Percentiles rank a stretch among this genome's conserved stretches.
Conservation (phyloP, 2,329 filamentous ascomycete species). For the Talaromyces sp. region DNA sequence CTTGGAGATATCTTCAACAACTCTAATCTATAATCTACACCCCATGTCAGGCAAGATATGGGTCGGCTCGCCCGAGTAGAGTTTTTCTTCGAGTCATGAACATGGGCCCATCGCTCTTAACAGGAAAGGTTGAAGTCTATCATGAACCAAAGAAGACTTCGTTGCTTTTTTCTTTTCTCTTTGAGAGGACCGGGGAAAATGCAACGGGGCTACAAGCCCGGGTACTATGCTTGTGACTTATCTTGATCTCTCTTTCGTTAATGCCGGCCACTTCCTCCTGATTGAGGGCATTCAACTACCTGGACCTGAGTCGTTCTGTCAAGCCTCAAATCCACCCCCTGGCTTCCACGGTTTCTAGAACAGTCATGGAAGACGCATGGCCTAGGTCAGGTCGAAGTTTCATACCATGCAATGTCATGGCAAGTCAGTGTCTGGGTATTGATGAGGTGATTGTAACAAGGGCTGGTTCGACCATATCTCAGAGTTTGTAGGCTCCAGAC, state of each 20-base stretch:
- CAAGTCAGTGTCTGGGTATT: not conserved
- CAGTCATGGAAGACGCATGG: not conserved
- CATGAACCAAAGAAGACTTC: not conserved
- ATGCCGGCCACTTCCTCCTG: not conserved
- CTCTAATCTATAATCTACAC: not conserved
- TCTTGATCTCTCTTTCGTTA: not conserved
- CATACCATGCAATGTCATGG: not conserved
- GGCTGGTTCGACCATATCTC: not conserved
- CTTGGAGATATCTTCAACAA: not conserved
- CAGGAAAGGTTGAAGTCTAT: not conserved
- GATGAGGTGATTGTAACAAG: not conserved
- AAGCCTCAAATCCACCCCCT: not conserved
- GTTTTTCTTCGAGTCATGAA: slow-evolving; percentile 1
- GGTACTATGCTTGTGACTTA: not conserved
- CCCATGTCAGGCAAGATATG: not conserved
- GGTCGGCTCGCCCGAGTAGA: not conserved
- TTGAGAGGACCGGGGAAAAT: not conserved
- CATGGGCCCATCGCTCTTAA: not conserved
- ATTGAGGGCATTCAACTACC: not conserved
- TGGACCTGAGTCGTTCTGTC: not conserved
- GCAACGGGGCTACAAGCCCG: not conserved
- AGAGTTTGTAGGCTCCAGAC: not conserved
- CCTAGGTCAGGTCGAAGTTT: not conserved
- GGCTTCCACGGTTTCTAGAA: not conserved
- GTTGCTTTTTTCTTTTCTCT: not conserved